Conservation (phyloP, 2,329 filamentous ascomycete genomes). For the Penicillium sp. region DNA sequence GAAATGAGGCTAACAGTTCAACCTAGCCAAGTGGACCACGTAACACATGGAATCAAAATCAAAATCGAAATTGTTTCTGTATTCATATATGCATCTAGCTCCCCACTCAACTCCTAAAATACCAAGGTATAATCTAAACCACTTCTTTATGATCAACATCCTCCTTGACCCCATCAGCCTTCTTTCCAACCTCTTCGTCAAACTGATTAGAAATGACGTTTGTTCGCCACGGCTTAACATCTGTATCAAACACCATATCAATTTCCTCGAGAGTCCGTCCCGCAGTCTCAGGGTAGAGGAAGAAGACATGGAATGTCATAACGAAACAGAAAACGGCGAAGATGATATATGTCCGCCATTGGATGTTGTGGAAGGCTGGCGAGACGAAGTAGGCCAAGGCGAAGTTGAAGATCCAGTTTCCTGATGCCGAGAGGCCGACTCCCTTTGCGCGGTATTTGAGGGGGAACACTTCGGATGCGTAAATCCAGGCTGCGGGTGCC, state of each 20-base stretch:
- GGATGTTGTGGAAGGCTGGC: slow-evolving; percentile 59
- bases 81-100: neutral
- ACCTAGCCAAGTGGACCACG: too few species aligned
- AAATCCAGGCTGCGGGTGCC: slow-evolving; percentile 60
- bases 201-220: slow-evolving; percentile 24
- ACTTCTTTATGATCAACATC: slow-evolving; percentile 18
- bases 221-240: slow-evolving; percentile 35
- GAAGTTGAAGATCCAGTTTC: slow-evolving; percentile 66
- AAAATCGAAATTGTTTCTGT: too few species aligned
- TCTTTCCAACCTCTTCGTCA: slow-evolving; percentile 25
- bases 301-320: slow-evolving; percentile 68
- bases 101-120: too few species aligned
- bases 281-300: slow-evolving; percentile 68
- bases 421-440: slow-evolving; percentile 60
- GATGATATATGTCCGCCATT: slow-evolving; percentile 69
- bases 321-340: slow-evolving; percentile 72
- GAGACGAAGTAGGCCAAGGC: slow-evolving; percentile 57
- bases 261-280: slow-evolving; percentile 75
- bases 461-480: slow-evolving; percentile 64
- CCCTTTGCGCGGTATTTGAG: slow-evolving; percentile 66
- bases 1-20: too few species aligned
- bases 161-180: slow-evolving; percentile 2
- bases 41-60: too few species aligned
- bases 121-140: slow-evolving; percentile 2
- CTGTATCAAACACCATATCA: slow-evolving; percentile 63